Evolutionary conservation across 2,329 filamentous ascomycete genomes (phyloP).

Genomic region (Zymoseptoria tritici): DNA sequence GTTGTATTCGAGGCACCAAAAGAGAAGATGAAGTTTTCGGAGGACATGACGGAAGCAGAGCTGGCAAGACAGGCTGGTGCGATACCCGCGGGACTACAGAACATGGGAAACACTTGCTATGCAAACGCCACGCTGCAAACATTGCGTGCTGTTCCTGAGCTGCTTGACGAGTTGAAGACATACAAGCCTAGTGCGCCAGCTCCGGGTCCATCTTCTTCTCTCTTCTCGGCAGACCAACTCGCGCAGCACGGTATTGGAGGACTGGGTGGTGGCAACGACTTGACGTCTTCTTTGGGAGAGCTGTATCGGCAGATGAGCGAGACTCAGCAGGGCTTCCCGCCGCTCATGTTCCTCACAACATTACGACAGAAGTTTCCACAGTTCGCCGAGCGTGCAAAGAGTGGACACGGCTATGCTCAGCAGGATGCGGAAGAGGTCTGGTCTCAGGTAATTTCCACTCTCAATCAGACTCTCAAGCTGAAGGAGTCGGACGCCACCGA

Average conservation of each 20-base stretch:
- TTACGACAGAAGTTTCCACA: constrained; percentile 78
- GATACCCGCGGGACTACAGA: constrained; percentile 78
- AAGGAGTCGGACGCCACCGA: constrained; percentile 45
- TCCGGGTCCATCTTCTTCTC: constrained; percentile 20
- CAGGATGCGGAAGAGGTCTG: constrained; percentile 98
- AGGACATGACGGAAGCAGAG: constrained; percentile 97
- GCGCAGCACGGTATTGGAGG: constrained; percentile 50
- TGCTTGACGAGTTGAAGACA: constrained; percentile 67
- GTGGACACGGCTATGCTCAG: constrained; percentile 81
- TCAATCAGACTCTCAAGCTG: constrained; percentile 69
- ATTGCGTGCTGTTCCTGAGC: constrained; percentile 78
- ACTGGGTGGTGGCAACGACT: constrained; percentile 56
- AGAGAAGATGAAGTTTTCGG: constrained; percentile 77
- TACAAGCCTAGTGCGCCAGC: constrained; percentile 41
- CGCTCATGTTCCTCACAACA: constrained; percentile 72
- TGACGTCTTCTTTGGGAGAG: constrained; percentile 69
- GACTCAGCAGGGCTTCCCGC: constrained; percentile 80
- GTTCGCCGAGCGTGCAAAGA: constrained; percentile 82
- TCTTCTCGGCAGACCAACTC: constrained; percentile 30
- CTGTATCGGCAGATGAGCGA: constrained; percentile 84
- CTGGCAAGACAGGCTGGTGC: constrained; percentile 74
- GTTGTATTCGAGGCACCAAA: constrained; percentile 60
- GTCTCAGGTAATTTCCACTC: constrained; percentile 84
- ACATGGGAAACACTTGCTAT: constrained; percentile 97
- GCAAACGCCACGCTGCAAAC: constrained; percentile 96